Conservation (phyloP, 768 basidiomycete species). For the Tricholoma terreum region DNA sequence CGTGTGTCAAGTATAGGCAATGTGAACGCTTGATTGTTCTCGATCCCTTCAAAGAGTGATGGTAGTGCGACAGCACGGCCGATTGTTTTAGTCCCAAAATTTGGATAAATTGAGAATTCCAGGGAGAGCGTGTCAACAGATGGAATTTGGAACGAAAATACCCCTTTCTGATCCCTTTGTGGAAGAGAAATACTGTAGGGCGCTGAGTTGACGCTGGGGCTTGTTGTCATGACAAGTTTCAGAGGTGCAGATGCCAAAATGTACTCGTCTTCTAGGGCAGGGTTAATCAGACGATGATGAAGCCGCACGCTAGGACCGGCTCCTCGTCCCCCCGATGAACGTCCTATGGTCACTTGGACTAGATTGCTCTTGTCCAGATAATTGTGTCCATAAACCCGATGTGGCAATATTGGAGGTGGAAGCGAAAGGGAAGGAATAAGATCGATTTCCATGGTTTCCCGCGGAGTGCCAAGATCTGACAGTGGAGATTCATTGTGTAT, state of each 20-base stretch:
- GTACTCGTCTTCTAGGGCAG: slow-evolving; percentile 63
- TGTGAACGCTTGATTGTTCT: slow-evolving; percentile 50
- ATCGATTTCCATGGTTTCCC: slow-evolving; percentile 72
- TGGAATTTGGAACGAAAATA: slow-evolving; percentile 85
- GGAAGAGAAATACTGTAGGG: slow-evolving; percentile 91
- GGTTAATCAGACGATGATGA: slow-evolving; percentile 70
- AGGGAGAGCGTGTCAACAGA: slow-evolving; percentile 69
- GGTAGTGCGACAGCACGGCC: slow-evolving; percentile 89
- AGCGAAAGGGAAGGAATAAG: slow-evolving; percentile 92
- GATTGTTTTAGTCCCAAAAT: slow-evolving; percentile 95
- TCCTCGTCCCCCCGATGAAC: slow-evolving; percentile 41
- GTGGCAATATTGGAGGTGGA: slow-evolving; percentile 97
- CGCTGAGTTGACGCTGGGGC: slow-evolving; percentile 76
- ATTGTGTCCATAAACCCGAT: slow-evolving; percentile 96
- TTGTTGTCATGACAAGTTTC: slow-evolving; percentile 93
- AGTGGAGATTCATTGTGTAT: slow-evolving; percentile 37
- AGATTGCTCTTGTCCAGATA: slow-evolving; percentile 85
- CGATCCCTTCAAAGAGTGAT: slow-evolving; percentile 58
- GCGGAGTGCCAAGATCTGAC: slow-evolving; percentile 31
- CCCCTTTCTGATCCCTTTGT: slow-evolving; percentile 62
- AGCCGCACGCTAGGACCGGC: slow-evolving; percentile 54
- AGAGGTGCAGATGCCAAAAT: slow-evolving; percentile 76
- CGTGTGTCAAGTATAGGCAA: slow-evolving; percentile 90
- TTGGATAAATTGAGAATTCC: slow-evolving; percentile 95
- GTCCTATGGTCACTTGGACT: slow-evolving; percentile 83